Evolutionary conservation across 2,329 filamentous ascomycete genomes (phyloP), one percentile per base, ranked within the genome.

Genomic region (Fusarium zealandicum): DNA sequence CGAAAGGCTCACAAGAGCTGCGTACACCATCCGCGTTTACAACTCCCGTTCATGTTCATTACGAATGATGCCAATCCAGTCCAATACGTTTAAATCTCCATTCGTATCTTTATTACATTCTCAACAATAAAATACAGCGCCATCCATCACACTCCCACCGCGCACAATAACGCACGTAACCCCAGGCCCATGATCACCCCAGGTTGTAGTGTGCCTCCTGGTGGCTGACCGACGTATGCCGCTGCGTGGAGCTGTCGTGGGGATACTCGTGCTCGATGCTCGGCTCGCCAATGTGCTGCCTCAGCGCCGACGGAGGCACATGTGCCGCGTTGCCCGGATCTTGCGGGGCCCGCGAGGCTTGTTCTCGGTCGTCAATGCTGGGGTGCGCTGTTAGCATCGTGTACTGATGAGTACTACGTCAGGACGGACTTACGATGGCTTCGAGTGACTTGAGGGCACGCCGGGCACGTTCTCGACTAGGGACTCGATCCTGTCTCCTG

Each of bases 201-300:
- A 69, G 25, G 16, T 35, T 54, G 10, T 65, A 65, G 18, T 70
- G 64, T n/a, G 63, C 58, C 63, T 72, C 70, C 57, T 72, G 70
- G n/a, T 70, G 66, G 51, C 69, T 72, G 1, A 63, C 40, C 27
- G 65, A 66, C 18, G 63, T 63, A 4, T 71, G 69, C 18, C 69
- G 43, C 51, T 51, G 61, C 14, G 63, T 67, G n/a, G 57, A 59
- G 56, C 69, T 72, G 16, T 72, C 69, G 4, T 70, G 40, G 0
- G 70, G 69, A 9, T 68, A 66, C n/a, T 69, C 61, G 32, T 72
- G 70, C 64, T 69, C 69, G 13, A 72, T 68, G 8, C 39, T 54
- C 1, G 69, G 69, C 11, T 63, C 58, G 14, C 69, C 70, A 4
- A 70, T 40, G 3, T 69, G 59, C 54, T 62, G 8, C 18, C 41